Evolutionary conservation across 495 filamentous ascomycete species (phyloP).

Genomic region (Penicillium salamii): DNA sequence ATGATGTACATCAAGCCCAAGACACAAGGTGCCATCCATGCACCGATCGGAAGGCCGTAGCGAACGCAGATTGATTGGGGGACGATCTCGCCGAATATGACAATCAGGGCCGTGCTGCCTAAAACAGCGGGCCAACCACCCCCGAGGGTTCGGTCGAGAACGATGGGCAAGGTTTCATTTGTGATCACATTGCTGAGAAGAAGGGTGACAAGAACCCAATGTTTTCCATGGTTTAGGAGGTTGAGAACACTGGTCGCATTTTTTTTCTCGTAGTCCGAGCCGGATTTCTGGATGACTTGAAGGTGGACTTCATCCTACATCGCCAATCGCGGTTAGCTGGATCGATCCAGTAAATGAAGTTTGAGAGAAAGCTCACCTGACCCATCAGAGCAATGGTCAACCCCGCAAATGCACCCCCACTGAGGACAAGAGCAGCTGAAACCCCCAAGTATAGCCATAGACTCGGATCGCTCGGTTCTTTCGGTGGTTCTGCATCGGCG

Average conservation of each 20-base stretch:
- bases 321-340: not conserved
- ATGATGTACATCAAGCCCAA: constrained; percentile 87
- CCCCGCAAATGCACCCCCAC: constrained; percentile 93
- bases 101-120: constrained; percentile 88
- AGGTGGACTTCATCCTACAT: constrained; percentile 83
- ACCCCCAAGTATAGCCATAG: constrained; percentile 71
- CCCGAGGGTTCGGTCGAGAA: constrained; percentile 88
- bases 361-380: constrained; percentile 28
- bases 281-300: constrained; percentile 86
- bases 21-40: constrained; percentile 88
- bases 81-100: constrained; percentile 96
- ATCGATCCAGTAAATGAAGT: not conserved
- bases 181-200: constrained; percentile 96
- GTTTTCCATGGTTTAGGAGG: constrained; percentile 83
- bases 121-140: constrained; percentile 94
- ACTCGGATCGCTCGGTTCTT: constrained; percentile 50
- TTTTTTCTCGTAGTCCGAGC: constrained; percentile 74
- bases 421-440: constrained; percentile 71
- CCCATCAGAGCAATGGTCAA: constrained; percentile 84
- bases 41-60: constrained; percentile 94
- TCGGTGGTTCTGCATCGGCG: constrained; percentile 23
- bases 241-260: constrained; percentile 79
- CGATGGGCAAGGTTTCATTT: constrained; percentile 94
- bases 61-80: constrained; percentile 96
- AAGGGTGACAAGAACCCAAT: constrained; percentile 98